Evolutionary conservation across 2,329 filamentous ascomycete species (phyloP).

Genomic region (Phaeosphaeria sp.): DNA sequence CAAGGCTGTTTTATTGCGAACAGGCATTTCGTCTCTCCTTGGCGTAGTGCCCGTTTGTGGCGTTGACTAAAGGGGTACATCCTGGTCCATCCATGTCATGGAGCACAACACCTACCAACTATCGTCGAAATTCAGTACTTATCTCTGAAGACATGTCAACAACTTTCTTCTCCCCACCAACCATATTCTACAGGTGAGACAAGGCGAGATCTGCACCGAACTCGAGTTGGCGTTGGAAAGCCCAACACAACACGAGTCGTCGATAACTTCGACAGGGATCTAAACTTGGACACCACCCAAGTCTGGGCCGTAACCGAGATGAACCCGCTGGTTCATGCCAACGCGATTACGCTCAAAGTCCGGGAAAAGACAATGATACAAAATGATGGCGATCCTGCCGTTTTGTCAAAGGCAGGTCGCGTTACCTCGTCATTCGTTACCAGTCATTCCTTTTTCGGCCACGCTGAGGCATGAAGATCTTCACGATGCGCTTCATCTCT

Average conservation of each 20-base stretch:
- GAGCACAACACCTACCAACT: neutral
- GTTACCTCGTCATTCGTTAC: neutral
- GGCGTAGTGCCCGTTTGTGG: neutral
- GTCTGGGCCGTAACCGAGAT: conserved; percentile 2
- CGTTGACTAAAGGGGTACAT: neutral
- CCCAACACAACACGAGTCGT: neutral
- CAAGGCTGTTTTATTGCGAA: neutral
- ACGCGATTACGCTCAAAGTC: neutral
- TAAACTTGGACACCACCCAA: neutral
- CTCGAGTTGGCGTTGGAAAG: neutral
- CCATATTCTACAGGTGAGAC: no score
- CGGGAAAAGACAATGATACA: neutral
- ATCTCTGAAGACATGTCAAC: neutral
- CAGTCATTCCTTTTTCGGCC: neutral
- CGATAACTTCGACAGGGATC: neutral
- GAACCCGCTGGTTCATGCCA: neutral
- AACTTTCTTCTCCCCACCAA: neutral
- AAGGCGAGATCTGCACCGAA: neutral
- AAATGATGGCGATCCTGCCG: neutral
- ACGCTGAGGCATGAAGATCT: neutral
- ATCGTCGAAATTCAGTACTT: neutral
- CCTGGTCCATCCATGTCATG: neutral
- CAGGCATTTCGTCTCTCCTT: neutral
- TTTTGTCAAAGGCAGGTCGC: neutral
- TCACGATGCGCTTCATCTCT: neutral